Evolutionary conservation across 2,329 filamentous ascomycete species (phyloP).

Genomic region (Dactylellina parvicollis): DNA sequence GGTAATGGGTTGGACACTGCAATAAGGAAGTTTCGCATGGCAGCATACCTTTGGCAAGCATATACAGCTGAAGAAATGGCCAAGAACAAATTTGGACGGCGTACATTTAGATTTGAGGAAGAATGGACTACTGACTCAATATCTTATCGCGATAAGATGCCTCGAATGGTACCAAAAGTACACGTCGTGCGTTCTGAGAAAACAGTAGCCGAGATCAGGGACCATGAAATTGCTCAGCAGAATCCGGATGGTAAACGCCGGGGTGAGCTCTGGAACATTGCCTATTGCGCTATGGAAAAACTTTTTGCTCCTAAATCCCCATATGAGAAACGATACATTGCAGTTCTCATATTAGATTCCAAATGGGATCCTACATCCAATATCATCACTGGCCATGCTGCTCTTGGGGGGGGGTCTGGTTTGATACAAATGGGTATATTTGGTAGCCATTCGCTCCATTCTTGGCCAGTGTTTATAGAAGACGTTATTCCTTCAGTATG

Average conservation of each 20-base stretch:
- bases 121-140: slow-evolving; percentile 89
- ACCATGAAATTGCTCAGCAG: slow-evolving; percentile 81
- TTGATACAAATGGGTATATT: slow-evolving; percentile 82
- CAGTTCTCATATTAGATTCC: slow-evolving; percentile 83
- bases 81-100: slow-evolving; percentile 83
- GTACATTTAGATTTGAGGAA: slow-evolving; percentile 90
- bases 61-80: slow-evolving; percentile 98
- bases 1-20: slow-evolving; percentile 80
- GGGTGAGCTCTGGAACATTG: slow-evolving; percentile 79
- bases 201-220: slow-evolving; percentile 83
- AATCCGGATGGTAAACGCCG: slow-evolving; percentile 74
- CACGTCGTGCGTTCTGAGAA: slow-evolving; percentile 85
- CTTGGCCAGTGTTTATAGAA: slow-evolving; percentile 87
- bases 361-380: slow-evolving; percentile 82
- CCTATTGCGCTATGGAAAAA: slow-evolving; percentile 75
- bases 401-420: slow-evolving; percentile 78
- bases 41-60: slow-evolving; percentile 94
- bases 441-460: slow-evolving; percentile 89
- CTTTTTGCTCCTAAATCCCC: slow-evolving; percentile 53
- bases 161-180: slow-evolving; percentile 85
- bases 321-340: slow-evolving; percentile 88
- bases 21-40: slow-evolving; percentile 90
- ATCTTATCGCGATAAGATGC: slow-evolving; percentile 80
- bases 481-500: slow-evolving; percentile 75
- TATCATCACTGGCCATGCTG: slow-evolving; percentile 80